These are phyloP conservation scores for Aspergillus nanangensis DNA, from an alignment of 495 filamentous ascomycete genomes.

Conservation along the genomic window DNA sequence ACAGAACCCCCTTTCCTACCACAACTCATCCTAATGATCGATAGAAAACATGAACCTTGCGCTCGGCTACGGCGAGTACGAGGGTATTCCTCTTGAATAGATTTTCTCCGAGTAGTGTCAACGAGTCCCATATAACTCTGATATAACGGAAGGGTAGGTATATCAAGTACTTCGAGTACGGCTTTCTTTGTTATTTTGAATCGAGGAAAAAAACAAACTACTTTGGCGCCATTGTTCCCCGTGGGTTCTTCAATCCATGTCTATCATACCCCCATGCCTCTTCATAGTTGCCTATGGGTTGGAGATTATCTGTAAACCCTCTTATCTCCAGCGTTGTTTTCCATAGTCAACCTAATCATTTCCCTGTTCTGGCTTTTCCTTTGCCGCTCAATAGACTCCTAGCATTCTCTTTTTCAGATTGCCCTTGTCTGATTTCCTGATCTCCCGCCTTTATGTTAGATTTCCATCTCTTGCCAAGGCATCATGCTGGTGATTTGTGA, in stretches of 20 bases:
- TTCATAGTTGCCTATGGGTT: conserved; percentile 28
- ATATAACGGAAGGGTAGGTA: conserved; percentile 20
- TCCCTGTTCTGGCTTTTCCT: background rate
- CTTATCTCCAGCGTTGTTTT: conserved; percentile 15
- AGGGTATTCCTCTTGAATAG: conserved; percentile 76
- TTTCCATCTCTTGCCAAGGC: too few species aligned
- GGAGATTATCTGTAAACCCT: conserved; percentile 16
- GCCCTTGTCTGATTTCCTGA: too few species aligned
- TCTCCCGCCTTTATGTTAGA: too few species aligned
- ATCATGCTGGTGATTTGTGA: too few species aligned
- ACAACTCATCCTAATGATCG: conserved; percentile 1
- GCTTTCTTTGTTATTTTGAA: conserved; percentile 11
- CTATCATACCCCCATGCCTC: conserved; percentile 14
- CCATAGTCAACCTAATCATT: conserved; percentile 20
- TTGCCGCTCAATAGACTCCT: background rate
- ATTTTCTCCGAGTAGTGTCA: conserved; percentile 11
- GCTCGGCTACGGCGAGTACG: conserved; percentile 86
- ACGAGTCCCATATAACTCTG: conserved; percentile 13
- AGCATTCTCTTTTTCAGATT: background rate
- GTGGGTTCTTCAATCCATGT: conserved; percentile 4
- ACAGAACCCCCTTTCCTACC: background rate
- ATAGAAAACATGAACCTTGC: conserved; percentile 96
- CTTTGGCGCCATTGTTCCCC: conserved; percentile 3
- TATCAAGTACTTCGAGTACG: conserved; percentile 14
- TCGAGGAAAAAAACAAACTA: conserved; percentile 9